Conservation (phyloP, 2,329 filamentous ascomycete species). For the Cadophora gregata region DNA sequence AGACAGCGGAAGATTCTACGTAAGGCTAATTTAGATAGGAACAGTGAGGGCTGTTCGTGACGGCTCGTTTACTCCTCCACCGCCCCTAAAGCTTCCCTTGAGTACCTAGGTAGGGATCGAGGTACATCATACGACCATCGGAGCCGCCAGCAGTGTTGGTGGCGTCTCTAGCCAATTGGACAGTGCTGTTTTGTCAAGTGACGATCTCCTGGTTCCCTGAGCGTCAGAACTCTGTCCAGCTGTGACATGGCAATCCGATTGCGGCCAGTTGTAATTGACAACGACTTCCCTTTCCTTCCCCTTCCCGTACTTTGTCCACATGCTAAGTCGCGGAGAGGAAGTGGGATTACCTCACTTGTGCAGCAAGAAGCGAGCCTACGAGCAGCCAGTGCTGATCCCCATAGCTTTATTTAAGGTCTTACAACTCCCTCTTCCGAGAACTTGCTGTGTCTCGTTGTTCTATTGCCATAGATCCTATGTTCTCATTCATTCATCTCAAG, state of each 20-base stretch:
- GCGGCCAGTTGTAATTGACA: conserved; percentile 9
- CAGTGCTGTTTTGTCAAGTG: conserved; percentile 20
- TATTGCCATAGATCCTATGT: neutral
- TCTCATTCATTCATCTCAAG: neutral
- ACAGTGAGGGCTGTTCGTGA: neutral
- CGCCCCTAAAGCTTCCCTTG: neutral
- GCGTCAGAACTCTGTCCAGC: conserved; percentile 18
- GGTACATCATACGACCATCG: conserved; percentile 24
- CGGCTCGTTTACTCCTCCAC: neutral
- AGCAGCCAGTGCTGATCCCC: neutral
- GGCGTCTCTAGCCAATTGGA: conserved; percentile 16
- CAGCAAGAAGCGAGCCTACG: conserved; percentile 15
- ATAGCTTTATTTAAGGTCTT: conserved; percentile 13
- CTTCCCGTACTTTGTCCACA: neutral
- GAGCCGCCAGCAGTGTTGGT: neutral
- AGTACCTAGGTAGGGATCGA: neutral
- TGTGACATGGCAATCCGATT: conserved; percentile 27
- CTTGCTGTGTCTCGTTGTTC: neutral
- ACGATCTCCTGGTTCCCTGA: conserved; percentile 15
- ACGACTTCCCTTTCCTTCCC: neutral
- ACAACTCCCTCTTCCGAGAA: neutral
- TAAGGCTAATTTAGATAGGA: neutral
- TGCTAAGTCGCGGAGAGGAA: neutral
- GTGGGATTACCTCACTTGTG: neutral
- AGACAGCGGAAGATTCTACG: neutral